These are phyloP conservation scores for Komagataella pastoris DNA, from an alignment of 805 yeast species.

Conservation along the genomic window DNA sequence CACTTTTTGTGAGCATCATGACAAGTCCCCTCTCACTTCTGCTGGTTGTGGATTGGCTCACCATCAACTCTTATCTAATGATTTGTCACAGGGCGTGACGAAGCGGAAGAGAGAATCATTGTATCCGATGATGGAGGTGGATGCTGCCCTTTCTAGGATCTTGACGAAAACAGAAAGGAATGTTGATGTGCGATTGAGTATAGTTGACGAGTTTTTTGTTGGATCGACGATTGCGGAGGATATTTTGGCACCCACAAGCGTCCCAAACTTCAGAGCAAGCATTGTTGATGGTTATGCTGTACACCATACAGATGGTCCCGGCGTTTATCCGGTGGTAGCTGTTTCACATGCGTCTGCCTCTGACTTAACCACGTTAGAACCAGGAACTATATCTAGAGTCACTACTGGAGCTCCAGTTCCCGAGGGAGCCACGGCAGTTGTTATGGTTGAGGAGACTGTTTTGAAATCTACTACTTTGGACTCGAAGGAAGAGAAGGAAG, in stretches of 20 bases:
- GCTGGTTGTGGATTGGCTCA: slow-evolving; percentile 19
- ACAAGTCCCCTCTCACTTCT: slow-evolving; percentile 8
- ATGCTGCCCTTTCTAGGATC: slow-evolving; percentile 23
- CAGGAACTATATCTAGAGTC: slow-evolving; percentile 28
- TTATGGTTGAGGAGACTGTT: slow-evolving; percentile 39
- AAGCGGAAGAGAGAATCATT: slow-evolving; percentile 32
- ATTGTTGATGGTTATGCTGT: slow-evolving; percentile 48
- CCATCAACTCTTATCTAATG: slow-evolving; percentile 22
- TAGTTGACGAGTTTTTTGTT: slow-evolving; percentile 15
- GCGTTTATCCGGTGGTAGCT: slow-evolving; percentile 23
- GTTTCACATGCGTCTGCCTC: slow-evolving; percentile 28
- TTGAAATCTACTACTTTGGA: slow-evolving; percentile 20
- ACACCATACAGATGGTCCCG: slow-evolving; percentile 29
- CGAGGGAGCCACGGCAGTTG: slow-evolving; percentile 36
- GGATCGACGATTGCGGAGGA: slow-evolving; percentile 31
- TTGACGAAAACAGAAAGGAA: slow-evolving; percentile 19
- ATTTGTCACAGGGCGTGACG: slow-evolving; percentile 22
- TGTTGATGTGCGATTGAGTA: slow-evolving; percentile 9
- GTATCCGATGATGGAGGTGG: slow-evolving; percentile 29
- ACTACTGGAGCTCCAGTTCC: slow-evolving; percentile 50
- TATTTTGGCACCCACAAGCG: slow-evolving; percentile 21
- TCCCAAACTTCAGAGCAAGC: slow-evolving; percentile 39
- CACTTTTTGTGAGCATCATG: slow-evolving; percentile 4
- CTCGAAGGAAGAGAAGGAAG: slow-evolving; percentile 26
- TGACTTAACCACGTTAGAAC: slow-evolving; percentile 5